phyloP scores from a whole-genome alignment of 345 rosid genomes.

The Eucalyptus shirleyi region DNA sequence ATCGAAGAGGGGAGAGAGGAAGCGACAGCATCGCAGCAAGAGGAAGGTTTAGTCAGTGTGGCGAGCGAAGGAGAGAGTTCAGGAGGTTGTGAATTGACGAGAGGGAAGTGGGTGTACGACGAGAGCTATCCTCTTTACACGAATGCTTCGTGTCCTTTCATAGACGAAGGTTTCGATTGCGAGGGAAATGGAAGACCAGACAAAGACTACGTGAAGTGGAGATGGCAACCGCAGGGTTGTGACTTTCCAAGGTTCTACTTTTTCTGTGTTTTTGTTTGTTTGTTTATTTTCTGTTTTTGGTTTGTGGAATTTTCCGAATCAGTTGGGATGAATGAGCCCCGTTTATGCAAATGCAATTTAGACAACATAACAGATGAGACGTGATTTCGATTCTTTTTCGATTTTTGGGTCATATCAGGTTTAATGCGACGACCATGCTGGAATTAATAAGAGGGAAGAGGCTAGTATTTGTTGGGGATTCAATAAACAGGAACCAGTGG shows the following conservation, averaged over 20 bases:
- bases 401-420: constrained; percentile 24
- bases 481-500: constrained; percentile 93
- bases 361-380: neutral
- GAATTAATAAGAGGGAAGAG: constrained; percentile 79
- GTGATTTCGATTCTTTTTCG: neutral
- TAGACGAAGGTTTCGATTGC: constrained; percentile 91
- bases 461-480: constrained; percentile 92
- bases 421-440: constrained; percentile 73
- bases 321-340: neutral
- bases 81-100: constrained; percentile 46
- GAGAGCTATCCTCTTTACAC: constrained; percentile 64
- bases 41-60: neutral
- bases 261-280: neutral
- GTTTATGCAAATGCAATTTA: neutral
- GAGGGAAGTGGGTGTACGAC: constrained; percentile 82
- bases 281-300: neutral
- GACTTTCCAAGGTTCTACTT: constrained; percentile 55
- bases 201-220: constrained; percentile 61
- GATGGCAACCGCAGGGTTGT: constrained; percentile 79
- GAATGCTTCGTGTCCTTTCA: constrained; percentile 67
- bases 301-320: neutral
- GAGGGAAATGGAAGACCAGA: constrained; percentile 70
- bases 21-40: neutral
- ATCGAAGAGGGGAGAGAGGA: constrained; percentile 3
- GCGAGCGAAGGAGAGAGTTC: constrained; percentile 1